Evolutionary conservation across 768 basidiomycete species (phyloP).

Genomic region (Peribolospora baueri): DNA sequence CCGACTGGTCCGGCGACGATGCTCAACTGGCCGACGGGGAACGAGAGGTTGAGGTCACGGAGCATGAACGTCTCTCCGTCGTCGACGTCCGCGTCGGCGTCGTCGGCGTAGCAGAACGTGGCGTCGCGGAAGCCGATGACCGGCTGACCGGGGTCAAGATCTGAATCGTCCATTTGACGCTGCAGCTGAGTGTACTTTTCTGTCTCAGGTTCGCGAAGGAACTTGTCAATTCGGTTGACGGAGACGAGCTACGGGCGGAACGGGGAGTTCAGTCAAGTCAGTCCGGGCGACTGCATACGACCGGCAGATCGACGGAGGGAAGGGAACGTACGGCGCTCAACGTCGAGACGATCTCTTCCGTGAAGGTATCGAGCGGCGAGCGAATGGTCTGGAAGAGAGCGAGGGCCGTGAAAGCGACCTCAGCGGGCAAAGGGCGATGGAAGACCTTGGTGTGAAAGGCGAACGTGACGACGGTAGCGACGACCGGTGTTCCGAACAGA

Average conservation of each 20-base stretch:
- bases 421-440: slow-evolving; percentile 19
- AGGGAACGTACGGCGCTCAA: neutral
- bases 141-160: slow-evolving; percentile 7
- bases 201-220: slow-evolving; percentile 22
- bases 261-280: neutral
- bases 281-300: neutral
- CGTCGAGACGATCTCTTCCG: slow-evolving; percentile 7
- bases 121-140: slow-evolving; percentile 20
- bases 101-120: slow-evolving; percentile 13
- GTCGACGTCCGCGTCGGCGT: slow-evolving; percentile 4
- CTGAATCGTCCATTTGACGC: slow-evolving; percentile 10
- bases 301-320: neutral
- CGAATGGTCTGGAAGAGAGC: slow-evolving; percentile 24
- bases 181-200: slow-evolving; percentile 20
- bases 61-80: slow-evolving; percentile 25
- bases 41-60: slow-evolving; percentile 32
- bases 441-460: slow-evolving; percentile 16
- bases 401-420: slow-evolving; percentile 23
- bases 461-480: slow-evolving; percentile 21
- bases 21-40: slow-evolving; percentile 41
- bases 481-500: slow-evolving; percentile 18
- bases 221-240: slow-evolving; percentile 19
- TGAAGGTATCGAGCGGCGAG: slow-evolving; percentile 17
- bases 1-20: slow-evolving; percentile 8
- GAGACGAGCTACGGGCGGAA: slow-evolving; percentile 14